phyloP scores from a whole-genome alignment of 352 stramenopile species.

The Aphanomyces euteiches region DNA sequence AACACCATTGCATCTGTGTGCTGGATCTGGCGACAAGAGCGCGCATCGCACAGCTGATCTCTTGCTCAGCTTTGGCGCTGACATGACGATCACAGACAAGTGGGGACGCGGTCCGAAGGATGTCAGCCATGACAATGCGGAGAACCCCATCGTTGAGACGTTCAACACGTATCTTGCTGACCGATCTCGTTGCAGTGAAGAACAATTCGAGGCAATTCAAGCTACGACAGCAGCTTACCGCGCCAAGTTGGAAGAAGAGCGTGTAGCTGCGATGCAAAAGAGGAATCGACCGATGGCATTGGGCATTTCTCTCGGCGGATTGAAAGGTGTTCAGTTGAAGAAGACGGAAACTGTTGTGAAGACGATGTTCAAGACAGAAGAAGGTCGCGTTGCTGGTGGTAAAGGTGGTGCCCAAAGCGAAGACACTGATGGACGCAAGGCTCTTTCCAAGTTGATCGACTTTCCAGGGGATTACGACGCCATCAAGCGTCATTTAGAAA shows the following conservation, averaged over 20 bases:
- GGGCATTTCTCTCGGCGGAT: conserved; percentile 29
- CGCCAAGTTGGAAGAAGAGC: conserved; percentile 28
- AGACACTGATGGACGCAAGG: conserved; percentile 22
- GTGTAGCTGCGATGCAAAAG: background rate
- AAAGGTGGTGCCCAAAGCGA: background rate
- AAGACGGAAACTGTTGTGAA: conserved; percentile 38
- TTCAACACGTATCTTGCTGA: conserved; percentile 35
- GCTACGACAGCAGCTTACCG: conserved; percentile 15
- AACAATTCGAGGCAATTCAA: conserved; percentile 27
- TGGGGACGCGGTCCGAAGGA: conserved; percentile 34
- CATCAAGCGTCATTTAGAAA: conserved; percentile 31
- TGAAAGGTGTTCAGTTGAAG: conserved; percentile 37
- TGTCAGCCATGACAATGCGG: conserved; percentile 37
- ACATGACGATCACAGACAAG: conserved; percentile 34
- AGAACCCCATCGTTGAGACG: conserved; percentile 35
- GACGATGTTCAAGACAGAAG: conserved; percentile 37
- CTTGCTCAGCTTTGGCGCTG: conserved; percentile 34
- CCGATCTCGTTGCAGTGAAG: conserved; percentile 19
- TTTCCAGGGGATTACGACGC: conserved; percentile 41
- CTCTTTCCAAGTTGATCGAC: conserved; percentile 42
- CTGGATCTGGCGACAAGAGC: conserved; percentile 38
- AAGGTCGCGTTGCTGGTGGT: conserved; percentile 27
- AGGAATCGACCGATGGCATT: conserved; percentile 20
- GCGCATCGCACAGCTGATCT: conserved; percentile 33
- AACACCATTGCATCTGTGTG: conserved; percentile 40